Evolutionary conservation across 2,329 filamentous ascomycete genomes (phyloP), one percentile per base, ranked within the genome.

Genomic region (Colletotrichum liaoningense): DNA sequence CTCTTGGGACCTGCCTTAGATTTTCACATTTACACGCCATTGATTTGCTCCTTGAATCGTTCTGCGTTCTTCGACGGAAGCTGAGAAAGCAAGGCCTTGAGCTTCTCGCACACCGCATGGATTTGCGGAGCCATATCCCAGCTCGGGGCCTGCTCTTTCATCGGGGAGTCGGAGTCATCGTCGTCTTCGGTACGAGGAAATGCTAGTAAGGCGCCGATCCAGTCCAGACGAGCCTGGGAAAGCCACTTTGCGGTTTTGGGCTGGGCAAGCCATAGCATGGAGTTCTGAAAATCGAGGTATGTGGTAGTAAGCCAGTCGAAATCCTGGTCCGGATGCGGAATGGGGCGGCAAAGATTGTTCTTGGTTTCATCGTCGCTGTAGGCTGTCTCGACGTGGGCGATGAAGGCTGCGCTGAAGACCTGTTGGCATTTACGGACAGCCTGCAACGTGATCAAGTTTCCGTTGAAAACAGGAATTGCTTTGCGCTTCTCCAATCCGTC

Each of bases 351-450:
- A 1, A 55, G 52, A 4, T 55, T 55, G 52, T 55, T 55, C 52
- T 55, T 55, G 1, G n/a, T 55, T 24, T 28, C 52, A 24, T 26
- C 52, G 1, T 55, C n/a, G 4, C 4, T 22, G 52, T 55, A 55
- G 2, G 52, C 7, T 22, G 52, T 24, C 52, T 55, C 52, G 52
- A 55, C 52, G 6, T 55, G 52, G 9, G 24, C 22, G 6, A 55
- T 55, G n/a, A 55, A 55, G 8, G 52, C 52, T 11, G 52, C 52
- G n/a, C 52, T 55, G 9, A 55, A 55, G 52, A 55, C 52, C 8
- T 55, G 52, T 7, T 55, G 52, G 52, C 52, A 55, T 24, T 26
- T 4, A 24, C 52, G 52, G 52, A 55, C 52, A 24, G 52, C 1
- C 22, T 55, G 52, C 2, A 55, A 24, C 4, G 11, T 55, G 22